Evolutionary conservation across 2,329 filamentous ascomycete species (phyloP), one percentile per base, ranked within the genome.

Genomic region (Delphinella strobiligena): DNA sequence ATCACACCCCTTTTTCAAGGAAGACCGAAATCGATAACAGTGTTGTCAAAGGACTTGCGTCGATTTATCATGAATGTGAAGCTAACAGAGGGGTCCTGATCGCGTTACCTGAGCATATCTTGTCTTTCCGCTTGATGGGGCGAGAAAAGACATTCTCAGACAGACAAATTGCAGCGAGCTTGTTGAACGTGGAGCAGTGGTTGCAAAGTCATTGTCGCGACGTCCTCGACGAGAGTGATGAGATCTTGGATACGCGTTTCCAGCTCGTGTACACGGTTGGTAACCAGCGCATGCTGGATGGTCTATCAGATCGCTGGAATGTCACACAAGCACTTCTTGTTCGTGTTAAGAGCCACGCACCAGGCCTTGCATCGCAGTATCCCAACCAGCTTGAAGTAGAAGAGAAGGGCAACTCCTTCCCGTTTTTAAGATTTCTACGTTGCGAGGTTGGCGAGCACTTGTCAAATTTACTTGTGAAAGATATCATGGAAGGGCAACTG

Each of bases 121-220:
- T 83, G 4, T 82, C 78, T 0, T 80, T 80, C 53, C 73, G 71
- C 48, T 60, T 82, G 2, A 76, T 74, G 43, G 75, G 74, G 0
- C 50, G 74, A 1, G 75, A 82, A 46, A 64, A 66, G 2, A 51
- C 80, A 0, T 64, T 67, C 0, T 70, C 78, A 34, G 54, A 63
- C 2, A 39, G 63, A 0, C 38, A 53, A 0, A 57, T 68, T 24
- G 68, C 71, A 0, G 51, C 47, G 0, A 49, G 47, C 1, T 73
- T 82, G 66, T 58, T 78, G 2, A 51, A 55, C 0, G 62, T 65
- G 0, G 72, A 80, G 19, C 42, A 53, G 0, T 74, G 69, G 61
- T 51, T 82, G 4, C 59, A 69, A 2, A 42, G 44, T 0, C 49
- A 60, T 2, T 71, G 66, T 2, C 66, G 78, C 0, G 78, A 84